Base-by-base conservation (phyloP, 352 stramenopile species). In the Blastocystis sp. region DNA sequence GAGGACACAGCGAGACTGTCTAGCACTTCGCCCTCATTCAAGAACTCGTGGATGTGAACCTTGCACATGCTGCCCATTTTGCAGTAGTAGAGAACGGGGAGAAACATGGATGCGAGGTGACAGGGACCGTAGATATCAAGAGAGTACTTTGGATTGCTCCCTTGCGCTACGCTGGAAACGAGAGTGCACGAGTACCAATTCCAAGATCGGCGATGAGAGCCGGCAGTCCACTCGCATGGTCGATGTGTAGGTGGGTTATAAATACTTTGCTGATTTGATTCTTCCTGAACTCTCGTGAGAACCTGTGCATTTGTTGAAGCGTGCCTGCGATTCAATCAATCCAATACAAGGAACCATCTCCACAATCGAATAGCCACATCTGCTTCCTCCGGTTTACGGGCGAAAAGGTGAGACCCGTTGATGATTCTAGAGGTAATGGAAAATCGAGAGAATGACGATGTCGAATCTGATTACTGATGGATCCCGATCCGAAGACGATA, bases 181-280 rank as follows among this genome's bases (percentile, higher is more conserved):
- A 56, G 49, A 51, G 4, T 48, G 49, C 36, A 87, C 18, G 36
- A 38, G 6, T 56, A 81, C 64, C 63, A 36, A 36, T 61, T 14
- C 24, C 57, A 67, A 46, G 87, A 48, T 73, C 89, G 79, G 36
- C 92, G 72, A 32, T 63, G 65, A 86, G 32, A 40, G 59, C 32
- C 27, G 27, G 91, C 78, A 93, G 63, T 16, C 91, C 91, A 87
- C 89, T 90, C 24, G 92, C 69, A 87, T 93, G 91, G 90, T 93
- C 91, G 18, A 88, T 89, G 76, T 93, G 91, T 56, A 93, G 69
- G 86, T 93, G 90, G 24, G 89, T 91, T 16, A 93, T 90, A 81
- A 93, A 93, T 65, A 93, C 91, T 46, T 90, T 90, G 29, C 86
- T 79, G 56, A 92, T 65, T 29, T 24, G n/a, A 40, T 59, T 29